phyloP scores from a whole-genome alignment of 176 grass and related monocot species.

The Sorghum bicolor region Sorghum_bicolor_NCBIv3 NC_012878.2:54988501-54989000 shows the following conservation, averaged over 20 bases:
- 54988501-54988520: constrained; percentile 11
- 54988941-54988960: constrained; percentile 22
- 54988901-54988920: neutral
- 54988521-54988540: constrained; percentile 39
- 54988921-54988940: neutral
- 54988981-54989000: neutral
- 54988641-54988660: neutral
- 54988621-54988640: neutral
- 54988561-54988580: constrained; percentile 40
- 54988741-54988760: neutral
- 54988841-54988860: neutral
- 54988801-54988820: neutral
- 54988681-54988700: neutral
- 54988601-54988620: constrained; percentile 38
- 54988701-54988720: too few relatives aligned
- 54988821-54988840: neutral
- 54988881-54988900: neutral
- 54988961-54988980: constrained; percentile 5
- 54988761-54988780: neutral
- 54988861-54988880: neutral
- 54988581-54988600: constrained; percentile 28
- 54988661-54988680: neutral
- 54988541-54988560: constrained; percentile 25
- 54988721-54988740: neutral
- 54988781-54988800: neutral